Evolutionary conservation across 768 basidiomycete genomes (phyloP).

Genomic region (Suillus placidus): DNA sequence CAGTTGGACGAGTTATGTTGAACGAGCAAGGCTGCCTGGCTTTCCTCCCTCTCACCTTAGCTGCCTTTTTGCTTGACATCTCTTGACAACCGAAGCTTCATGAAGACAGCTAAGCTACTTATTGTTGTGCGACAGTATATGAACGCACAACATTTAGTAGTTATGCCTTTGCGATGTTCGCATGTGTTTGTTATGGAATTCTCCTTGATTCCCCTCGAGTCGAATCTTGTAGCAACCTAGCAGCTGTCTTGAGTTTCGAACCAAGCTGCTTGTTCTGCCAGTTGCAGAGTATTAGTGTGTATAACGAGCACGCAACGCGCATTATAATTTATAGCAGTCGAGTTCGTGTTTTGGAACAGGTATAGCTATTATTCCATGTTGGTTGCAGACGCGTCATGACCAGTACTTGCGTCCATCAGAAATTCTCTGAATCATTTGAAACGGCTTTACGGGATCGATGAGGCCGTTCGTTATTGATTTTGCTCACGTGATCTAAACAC

Average conservation of each 20-base stretch:
- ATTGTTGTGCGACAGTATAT: background rate
- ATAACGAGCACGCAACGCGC: background rate
- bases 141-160: background rate
- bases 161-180: background rate
- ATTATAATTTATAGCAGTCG: too few relatives aligned
- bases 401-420: background rate
- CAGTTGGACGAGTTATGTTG: background rate
- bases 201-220: background rate
- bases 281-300: background rate
- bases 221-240: background rate
- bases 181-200: background rate
- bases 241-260: background rate
- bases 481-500: background rate
- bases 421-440: background rate
- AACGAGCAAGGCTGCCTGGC: background rate
- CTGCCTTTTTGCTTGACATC: background rate
- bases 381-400: background rate
- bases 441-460: background rate
- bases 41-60: background rate
- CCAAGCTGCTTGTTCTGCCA: background rate
- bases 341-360: background rate
- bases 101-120: background rate
- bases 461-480: background rate
- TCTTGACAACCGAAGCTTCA: background rate
- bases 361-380: background rate